phyloP scores from a whole-genome alignment of 2,329 filamentous ascomycete genomes.

The Zymoseptoria crescenta region DNA sequence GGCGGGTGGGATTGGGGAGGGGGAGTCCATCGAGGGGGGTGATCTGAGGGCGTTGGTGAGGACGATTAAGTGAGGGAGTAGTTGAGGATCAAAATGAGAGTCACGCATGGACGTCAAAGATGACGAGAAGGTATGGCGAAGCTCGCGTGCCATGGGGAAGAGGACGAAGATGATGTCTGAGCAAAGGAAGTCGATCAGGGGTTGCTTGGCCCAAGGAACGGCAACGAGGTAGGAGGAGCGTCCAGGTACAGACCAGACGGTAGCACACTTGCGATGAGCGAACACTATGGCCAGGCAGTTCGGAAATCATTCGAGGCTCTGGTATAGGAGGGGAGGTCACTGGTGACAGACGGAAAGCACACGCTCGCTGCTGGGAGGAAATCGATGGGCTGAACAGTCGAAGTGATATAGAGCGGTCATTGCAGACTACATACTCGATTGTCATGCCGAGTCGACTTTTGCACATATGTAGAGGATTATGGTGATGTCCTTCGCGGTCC shows the following conservation, averaged over 20 bases:
- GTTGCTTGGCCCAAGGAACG: too few species aligned
- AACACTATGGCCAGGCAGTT: background rate
- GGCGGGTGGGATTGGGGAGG: conserved; percentile 34
- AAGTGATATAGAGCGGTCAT: background rate
- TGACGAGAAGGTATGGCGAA: background rate
- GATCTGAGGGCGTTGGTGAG: conserved; percentile 43
- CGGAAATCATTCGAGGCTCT: background rate
- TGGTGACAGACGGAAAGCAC: background rate
- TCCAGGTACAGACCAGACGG: too few species aligned
- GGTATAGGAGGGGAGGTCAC: background rate
- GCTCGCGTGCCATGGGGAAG: background rate
- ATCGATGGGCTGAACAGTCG: background rate
- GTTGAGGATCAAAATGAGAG: background rate
- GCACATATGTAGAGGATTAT: too few species aligned
- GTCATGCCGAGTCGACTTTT: too few species aligned
- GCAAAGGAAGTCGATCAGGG: too few species aligned
- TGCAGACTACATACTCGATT: background rate
- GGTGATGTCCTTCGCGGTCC: background rate
- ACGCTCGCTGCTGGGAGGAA: background rate
- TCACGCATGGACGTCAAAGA: background rate
- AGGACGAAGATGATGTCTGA: too few species aligned
- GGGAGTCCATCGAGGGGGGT: conserved; percentile 43
- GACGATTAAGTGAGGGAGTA: conserved; percentile 34
- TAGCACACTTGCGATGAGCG: background rate
- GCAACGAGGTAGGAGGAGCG: too few species aligned